Evolutionary conservation across 2,329 filamentous ascomycete genomes (phyloP), one percentile per base, ranked within the genome.

Genomic region (Dothiorella sarmentorum): DNA sequence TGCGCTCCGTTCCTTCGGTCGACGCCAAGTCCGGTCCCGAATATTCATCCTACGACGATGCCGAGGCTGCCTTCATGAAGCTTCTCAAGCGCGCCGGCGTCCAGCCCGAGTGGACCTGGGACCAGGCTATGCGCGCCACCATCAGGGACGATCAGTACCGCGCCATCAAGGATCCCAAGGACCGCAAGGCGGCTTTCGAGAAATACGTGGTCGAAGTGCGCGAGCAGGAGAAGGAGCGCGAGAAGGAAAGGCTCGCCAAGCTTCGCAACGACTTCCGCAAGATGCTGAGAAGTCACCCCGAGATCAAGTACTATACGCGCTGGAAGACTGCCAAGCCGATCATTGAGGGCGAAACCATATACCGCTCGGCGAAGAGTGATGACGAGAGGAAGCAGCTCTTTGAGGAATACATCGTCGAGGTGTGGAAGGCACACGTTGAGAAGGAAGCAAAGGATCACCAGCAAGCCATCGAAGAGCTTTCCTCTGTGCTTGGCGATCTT

Each of bases 301-400:
- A 99, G 74, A 97, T 99, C 75, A 94, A 92, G 74, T 86, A 97
- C 73, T 97, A 95, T 74, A 97, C 93, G 40, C 88, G 91, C 62
- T 99, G 94, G 94, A 96, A 91, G 82, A 97, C 91, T 15, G 94
- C 93, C 56, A 87, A 90, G 51, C 91, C 91, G 9, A 95, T 97
- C 63, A 91, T 99, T 62, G 91, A 97, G 74, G 89, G 89, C 51
- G 94, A 99, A 79, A 94, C 91, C 47, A 94, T 96, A 61, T 99
- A 97, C 78, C 88, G 91, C 66, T 93, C 91, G 27, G 93, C 92
- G 42, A 89, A 88, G 66, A 84, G 93, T 70, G 94, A 99, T 66
- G 82, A 84, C 60, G 94, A 97, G 78, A 87, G 92, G 59, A 87
- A 89, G 62, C 88, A 91, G 70, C 81, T 99, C 49, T 99, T 97